phyloP scores from a whole-genome alignment of 306 rosid genomes.

The peach (Prunus persica) region Prunus_persica_NCBIv2 NC_034010.1:464501-465000 shows the following conservation, averaged over 20 bases:
- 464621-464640: not conserved
- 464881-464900: conserved; percentile 75
- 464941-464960: conserved; percentile 6
- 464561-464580: not conserved
- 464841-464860: conserved; percentile 33
- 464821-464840: not conserved
- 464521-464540: not conserved
- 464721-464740: not conserved
- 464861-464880: conserved; percentile 94
- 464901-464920: conserved; percentile 75
- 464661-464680: not conserved
- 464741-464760: not conserved
- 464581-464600: not conserved
- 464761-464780: not conserved
- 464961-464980: not conserved
- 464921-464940: conserved; percentile 71
- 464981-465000: not conserved
- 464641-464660: not conserved
- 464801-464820: not conserved
- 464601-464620: not conserved
- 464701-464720: not conserved
- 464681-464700: not conserved
- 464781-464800: not conserved
- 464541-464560: not conserved
- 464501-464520: not conserved